Conservation (phyloP, 1,284 basidiomycete species). For the Ustilago sp. region DNA sequence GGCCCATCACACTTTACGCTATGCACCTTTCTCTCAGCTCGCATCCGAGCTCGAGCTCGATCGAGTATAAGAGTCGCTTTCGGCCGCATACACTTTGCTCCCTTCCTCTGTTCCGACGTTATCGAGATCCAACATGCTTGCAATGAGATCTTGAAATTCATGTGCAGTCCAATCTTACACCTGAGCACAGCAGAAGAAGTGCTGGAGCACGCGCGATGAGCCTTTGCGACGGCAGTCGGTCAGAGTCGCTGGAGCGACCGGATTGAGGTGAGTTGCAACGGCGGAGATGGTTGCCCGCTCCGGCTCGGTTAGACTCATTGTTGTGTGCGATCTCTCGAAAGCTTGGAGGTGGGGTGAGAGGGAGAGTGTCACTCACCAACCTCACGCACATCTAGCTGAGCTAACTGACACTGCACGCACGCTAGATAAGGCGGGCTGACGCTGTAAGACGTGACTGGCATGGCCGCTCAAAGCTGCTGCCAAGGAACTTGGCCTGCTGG, state of each 20-base stretch:
- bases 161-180: neutral
- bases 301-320: no score
- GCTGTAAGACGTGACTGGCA: conserved; percentile 7
- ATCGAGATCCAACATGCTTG: conserved; percentile 6
- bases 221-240: neutral
- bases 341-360: no score
- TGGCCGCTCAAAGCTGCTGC: neutral
- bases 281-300: neutral
- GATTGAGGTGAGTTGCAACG: conserved; percentile 6
- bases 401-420: neutral
- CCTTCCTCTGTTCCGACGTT: neutral
- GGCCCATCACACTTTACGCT: neutral
- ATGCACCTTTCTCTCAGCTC: neutral
- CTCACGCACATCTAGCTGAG: conserved; percentile 29
- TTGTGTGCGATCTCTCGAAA: no score
- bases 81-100: neutral
- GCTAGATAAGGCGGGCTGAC: conserved; percentile 37
- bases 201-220: no score
- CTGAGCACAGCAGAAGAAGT: neutral
- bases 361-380: neutral
- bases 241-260: conserved; percentile 33
- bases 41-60: conserved; percentile 11
- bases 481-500: conserved; percentile 19
- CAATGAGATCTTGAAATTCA: neutral
- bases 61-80: conserved; percentile 14